These are phyloP conservation scores for Colletotrichum abscissum DNA, from an alignment of 2,329 filamentous ascomycete genomes.

Conservation along the genomic window DNA sequence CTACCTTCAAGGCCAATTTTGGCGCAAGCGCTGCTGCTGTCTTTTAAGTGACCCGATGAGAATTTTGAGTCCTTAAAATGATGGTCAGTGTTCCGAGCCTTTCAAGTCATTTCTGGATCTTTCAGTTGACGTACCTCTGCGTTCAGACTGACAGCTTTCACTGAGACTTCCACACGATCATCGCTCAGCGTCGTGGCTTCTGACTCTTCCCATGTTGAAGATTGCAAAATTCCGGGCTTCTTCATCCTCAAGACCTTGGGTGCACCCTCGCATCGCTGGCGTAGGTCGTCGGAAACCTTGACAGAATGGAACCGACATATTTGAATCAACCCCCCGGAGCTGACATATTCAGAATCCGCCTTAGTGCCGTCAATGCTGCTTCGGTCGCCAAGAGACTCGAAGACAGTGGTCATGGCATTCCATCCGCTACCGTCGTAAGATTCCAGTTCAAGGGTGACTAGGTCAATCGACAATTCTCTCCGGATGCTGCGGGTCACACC, in stretches of 20 bases:
- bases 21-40: conserved; percentile 29
- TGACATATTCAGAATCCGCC: conserved; percentile 46
- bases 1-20: conserved; percentile 34
- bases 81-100: background rate
- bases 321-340: conserved; percentile 41
- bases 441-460: conserved; percentile 46
- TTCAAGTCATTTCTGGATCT: background rate
- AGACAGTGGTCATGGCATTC: background rate
- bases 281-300: conserved; percentile 8
- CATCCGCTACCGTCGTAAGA: conserved; percentile 14
- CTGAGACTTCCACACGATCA: background rate
- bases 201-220: conserved; percentile 1
- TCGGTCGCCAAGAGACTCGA: conserved; percentile 2
- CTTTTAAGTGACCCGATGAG: conserved; percentile 2
- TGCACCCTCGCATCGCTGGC: background rate
- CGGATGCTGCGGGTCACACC: conserved; percentile 45
- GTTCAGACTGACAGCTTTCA: conserved; percentile 17
- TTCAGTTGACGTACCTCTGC: background rate
- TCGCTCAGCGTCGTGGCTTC: background rate
- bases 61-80: conserved; percentile 23
- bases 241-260: background rate
- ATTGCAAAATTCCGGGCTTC: background rate
- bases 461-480: conserved; percentile 41
- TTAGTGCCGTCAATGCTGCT: background rate
- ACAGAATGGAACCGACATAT: conserved; percentile 38